Conservation (phyloP, 805 yeast genomes). For the Saccharomycopsis malanga region DNA sequence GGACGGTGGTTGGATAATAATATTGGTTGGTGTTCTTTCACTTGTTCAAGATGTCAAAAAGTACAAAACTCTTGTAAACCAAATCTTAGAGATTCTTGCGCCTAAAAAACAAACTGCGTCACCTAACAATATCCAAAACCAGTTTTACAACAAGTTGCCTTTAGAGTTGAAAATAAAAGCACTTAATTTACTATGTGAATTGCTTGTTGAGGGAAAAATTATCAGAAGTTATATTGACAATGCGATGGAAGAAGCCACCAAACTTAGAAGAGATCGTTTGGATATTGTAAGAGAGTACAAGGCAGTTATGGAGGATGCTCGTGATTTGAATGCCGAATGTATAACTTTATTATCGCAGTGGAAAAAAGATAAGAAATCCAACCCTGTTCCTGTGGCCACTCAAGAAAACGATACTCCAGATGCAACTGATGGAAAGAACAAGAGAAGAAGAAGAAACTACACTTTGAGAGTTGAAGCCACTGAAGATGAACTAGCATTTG, state of each 20-base stretch:
- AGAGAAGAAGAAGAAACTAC: constrained; percentile 30
- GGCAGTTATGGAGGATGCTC: constrained; percentile 43
- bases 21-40: constrained; percentile 65
- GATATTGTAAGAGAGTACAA: constrained; percentile 61
- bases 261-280: constrained; percentile 56
- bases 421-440: constrained; percentile 23
- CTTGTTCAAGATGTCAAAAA: constrained; percentile 51
- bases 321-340: constrained; percentile 35
- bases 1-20: constrained; percentile 82
- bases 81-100: constrained; percentile 47
- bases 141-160: constrained; percentile 49
- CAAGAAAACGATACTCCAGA: constrained; percentile 18
- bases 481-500: constrained; percentile 32
- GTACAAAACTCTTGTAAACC: constrained; percentile 42
- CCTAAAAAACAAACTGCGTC: constrained; percentile 49
- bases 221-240: constrained; percentile 62
- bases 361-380: constrained; percentile 16
- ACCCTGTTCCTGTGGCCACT: constrained; percentile 3
- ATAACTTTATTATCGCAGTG: constrained; percentile 24
- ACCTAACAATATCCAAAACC: constrained; percentile 40
- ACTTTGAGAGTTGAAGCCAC: constrained; percentile 31
- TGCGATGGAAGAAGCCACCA: constrained; percentile 57
- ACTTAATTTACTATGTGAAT: constrained; percentile 55
- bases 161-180: constrained; percentile 48
- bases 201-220: constrained; percentile 50